A percentile compares a stretch with the other conserved stretches of the same genome.
These are phyloP conservation scores for Solanum chmielewskii DNA, from an alignment of 257 asterid species.

Conservation along the genomic window DNA sequence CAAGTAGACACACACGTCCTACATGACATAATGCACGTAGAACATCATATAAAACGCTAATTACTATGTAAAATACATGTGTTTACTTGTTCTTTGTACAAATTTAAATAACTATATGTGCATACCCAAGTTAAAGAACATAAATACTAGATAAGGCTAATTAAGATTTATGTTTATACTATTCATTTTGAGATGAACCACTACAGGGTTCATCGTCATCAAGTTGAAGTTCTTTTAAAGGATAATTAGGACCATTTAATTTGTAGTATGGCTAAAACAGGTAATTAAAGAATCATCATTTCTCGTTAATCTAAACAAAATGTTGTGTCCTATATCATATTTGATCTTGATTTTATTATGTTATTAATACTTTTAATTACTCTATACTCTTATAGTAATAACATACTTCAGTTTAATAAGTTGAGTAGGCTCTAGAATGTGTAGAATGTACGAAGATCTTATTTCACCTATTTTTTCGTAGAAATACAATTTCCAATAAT, in stretches of 20 bases:
- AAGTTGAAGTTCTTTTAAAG: not conserved
- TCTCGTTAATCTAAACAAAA: not conserved
- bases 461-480: too few relatives aligned
- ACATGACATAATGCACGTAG: not conserved
- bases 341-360: not conserved
- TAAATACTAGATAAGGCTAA: not conserved
- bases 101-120: not conserved
- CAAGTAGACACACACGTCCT: not conserved
- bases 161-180: not conserved
- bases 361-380: not conserved
- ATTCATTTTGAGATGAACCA: conserved; percentile 1
- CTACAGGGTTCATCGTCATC: not conserved
- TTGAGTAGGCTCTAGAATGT: too few relatives aligned
- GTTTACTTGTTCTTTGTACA: not conserved
- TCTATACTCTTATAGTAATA: too few relatives aligned
- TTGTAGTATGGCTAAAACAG: not conserved
- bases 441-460: too few relatives aligned
- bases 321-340: not conserved
- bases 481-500: too few relatives aligned
- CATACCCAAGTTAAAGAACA: not conserved
- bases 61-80: not conserved
- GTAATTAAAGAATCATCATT: not conserved
- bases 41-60: too few relatives aligned
- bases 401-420: too few relatives aligned
- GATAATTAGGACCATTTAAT: not conserved